Base-by-base conservation (phyloP, 441 rosid genomes). In the Gossypium gossypioides region DNA sequence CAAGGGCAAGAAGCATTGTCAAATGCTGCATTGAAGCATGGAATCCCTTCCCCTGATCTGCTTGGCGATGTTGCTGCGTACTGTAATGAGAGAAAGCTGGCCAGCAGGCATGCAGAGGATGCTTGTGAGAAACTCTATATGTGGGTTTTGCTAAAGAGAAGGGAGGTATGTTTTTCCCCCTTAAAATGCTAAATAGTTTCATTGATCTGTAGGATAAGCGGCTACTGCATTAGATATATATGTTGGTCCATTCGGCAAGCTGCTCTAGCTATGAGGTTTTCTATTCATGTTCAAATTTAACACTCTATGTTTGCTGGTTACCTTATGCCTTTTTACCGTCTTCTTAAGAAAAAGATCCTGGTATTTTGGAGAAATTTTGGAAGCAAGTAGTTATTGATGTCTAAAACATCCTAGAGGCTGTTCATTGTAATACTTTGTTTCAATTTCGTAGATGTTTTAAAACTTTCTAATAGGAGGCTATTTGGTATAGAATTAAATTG, bases 91-190 rank as follows among this genome's bases (percentile, higher is more conserved):
- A 81, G 97, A 75, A 82, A 84, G 80, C 75, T 89, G 56, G 96
- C 96, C 13, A 66, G 93, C 59, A 82, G 88, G 83, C 84, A 86
- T 82, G 94, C 91, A 72, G 89, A 82, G 81, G 97, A 88, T 79
- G 91, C 88, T 37, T 87, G 94, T 78, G 91, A 89, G 56, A 94
- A 87, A 73, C 91, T 94, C 34, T 89, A 83, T 79, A 83, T 86
- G 90, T 92, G 99, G 99, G 75, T 81, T 74, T 79, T 92, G 75
- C 82, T 94, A 74, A 89, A 84, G 90, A 85, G 79, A 56, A 90
- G 81, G 62, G 82, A 86, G 97, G 99, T 81, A 75, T 70, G 72
- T 69, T 60, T 50, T 51, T 15, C 10, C 9, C 7, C 13, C n/a
- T 40, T 61, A 55, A 27, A 60, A 22, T 34, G 9, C 4, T 10